phyloP scores from a whole-genome alignment of 176 grass and related monocot genomes.

The Puya raimondii region DNA sequence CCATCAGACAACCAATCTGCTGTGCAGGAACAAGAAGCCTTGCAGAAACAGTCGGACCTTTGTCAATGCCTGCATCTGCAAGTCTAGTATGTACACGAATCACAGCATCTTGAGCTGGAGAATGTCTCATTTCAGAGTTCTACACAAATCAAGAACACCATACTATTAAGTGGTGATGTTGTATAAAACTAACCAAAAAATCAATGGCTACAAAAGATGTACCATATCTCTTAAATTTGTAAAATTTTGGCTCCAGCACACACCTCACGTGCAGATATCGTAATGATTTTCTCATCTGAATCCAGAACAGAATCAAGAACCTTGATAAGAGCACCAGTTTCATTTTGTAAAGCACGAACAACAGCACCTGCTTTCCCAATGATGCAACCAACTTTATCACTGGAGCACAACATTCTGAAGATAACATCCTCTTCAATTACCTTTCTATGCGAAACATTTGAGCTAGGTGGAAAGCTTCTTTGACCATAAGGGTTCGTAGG shows the following conservation, averaged over 20 bases:
- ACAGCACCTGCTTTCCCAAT: slow-evolving; percentile 65
- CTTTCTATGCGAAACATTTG: slow-evolving; percentile 46
- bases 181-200: slow-evolving; percentile 10
- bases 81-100: slow-evolving; percentile 59
- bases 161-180: not conserved
- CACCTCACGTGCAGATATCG: slow-evolving; percentile 61
- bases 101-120: slow-evolving; percentile 62
- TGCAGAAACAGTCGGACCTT: slow-evolving; percentile 44
- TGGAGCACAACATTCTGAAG: slow-evolving; percentile 64
- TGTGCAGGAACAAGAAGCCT: slow-evolving; percentile 75
- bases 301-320: slow-evolving; percentile 51
- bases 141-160: slow-evolving; percentile 30
- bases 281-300: slow-evolving; percentile 45
- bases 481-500: slow-evolving; percentile 51
- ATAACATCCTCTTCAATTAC: slow-evolving; percentile 65
- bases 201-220: slow-evolving; percentile 10
- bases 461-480: slow-evolving; percentile 38
- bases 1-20: slow-evolving; percentile 63
- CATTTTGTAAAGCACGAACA: slow-evolving; percentile 59
- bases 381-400: slow-evolving; percentile 60
- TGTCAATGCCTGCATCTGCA: slow-evolving; percentile 50
- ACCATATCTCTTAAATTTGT: slow-evolving; percentile 3
- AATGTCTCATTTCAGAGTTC: slow-evolving; percentile 75
- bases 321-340: slow-evolving; percentile 75
- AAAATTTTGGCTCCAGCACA: slow-evolving; percentile 19